Percentiles rank a stretch among this genome's conserved stretches.
Conservation (phyloP, 179 eudicot genomes). For the Spinacia oleracea region DNA sequence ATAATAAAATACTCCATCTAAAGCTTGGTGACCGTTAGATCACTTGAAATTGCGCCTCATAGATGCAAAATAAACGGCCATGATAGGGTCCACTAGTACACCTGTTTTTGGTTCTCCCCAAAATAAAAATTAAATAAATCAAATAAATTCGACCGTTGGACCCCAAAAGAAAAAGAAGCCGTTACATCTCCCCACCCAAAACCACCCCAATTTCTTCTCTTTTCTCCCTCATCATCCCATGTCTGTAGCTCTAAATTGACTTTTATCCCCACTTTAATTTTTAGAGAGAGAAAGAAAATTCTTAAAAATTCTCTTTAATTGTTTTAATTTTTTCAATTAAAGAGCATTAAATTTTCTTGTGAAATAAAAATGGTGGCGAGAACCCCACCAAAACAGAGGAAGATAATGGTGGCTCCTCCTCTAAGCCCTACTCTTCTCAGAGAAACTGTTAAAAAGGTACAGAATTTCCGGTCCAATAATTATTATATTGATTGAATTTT, state of each 20-base stretch:
- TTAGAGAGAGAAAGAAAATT: slow-evolving; percentile 14
- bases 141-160: slow-evolving; percentile 37
- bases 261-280: slow-evolving; percentile 16
- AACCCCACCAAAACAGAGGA: slow-evolving; percentile 65
- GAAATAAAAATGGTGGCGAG: slow-evolving; percentile 65
- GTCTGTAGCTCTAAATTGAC: slow-evolving; percentile 20
- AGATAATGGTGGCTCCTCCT: slow-evolving; percentile 57
- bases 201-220: neutral
- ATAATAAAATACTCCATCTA: too few species aligned
- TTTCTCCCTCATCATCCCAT: slow-evolving; percentile 12
- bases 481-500: neutral
- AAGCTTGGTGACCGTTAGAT: slow-evolving; percentile 19
- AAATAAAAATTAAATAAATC: neutral
- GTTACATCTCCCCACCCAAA: slow-evolving; percentile 30
- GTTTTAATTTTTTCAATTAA: neutral
- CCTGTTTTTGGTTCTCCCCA: neutral
- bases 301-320: neutral
- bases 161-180: slow-evolving; percentile 31
- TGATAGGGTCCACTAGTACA: neutral
- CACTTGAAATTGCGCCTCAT: slow-evolving; percentile 15
- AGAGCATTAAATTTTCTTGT: neutral
- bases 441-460: slow-evolving; percentile 73
- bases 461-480: neutral
- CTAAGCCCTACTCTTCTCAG: slow-evolving; percentile 67
- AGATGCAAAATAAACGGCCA: slow-evolving; percentile 21